A percentile compares a stretch with the other conserved stretches of the same genome.
Conservation (phyloP, 1,139 yeast species). For the Geotrichum citri-aurantii region DNA sequence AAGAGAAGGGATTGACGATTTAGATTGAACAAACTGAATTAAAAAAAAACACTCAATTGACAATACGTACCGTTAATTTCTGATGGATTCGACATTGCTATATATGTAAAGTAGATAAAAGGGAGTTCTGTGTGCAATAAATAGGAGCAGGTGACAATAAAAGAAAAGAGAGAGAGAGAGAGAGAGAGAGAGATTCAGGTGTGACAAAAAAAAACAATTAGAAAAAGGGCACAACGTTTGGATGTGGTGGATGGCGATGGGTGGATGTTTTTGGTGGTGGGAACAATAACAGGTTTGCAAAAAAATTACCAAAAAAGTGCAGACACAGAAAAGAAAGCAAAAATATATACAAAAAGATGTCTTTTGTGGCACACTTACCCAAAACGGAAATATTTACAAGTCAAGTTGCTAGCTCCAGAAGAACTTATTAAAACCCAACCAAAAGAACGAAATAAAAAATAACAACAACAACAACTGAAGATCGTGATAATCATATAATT, state of each 20-base stretch:
- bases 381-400: not conserved
- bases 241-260: not conserved
- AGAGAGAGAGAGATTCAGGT: not conserved
- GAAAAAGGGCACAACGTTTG: not conserved
- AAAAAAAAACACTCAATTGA: not conserved
- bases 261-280: not conserved
- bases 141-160: not conserved
- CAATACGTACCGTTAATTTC: slow-evolving; percentile 33
- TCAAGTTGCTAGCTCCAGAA: not conserved
- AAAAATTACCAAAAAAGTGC: not conserved
- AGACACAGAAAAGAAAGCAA: not conserved
- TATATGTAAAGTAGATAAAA: not conserved
- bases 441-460: too few relatives aligned
- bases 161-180: not conserved
- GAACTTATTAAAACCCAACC: not conserved
- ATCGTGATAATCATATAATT: not conserved
- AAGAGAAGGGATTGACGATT: too few relatives aligned
- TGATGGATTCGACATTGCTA: slow-evolving; percentile 32
- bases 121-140: not conserved
- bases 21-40: too few relatives aligned
- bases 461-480: not conserved
- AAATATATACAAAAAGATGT: not conserved
- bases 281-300: not conserved
- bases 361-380: not conserved
- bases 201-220: not conserved